Evolutionary conservation across 2,329 filamentous ascomycete species (phyloP), one percentile per base, ranked within the genome.

Genomic region (Sporothrix brunneoviolacea): DNA sequence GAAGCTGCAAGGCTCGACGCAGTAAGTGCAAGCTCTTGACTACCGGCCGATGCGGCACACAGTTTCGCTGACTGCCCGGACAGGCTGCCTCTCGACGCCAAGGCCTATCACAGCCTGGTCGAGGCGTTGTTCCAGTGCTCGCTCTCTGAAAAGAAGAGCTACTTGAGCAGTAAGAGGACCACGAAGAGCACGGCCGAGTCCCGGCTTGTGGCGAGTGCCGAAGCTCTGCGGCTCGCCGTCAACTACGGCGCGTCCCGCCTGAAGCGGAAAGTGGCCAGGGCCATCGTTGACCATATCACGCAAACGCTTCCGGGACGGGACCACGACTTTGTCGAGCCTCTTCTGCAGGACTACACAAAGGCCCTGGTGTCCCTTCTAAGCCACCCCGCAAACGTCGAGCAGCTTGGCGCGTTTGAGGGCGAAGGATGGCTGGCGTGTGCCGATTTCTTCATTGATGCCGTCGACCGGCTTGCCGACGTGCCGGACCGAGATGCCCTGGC

Each of bases 341-440:
- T 98, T 5, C 70, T 83, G 21, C 75, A 82, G 43, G 82, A 93
- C 61, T 95, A 96, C 63, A 76, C 88, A 57, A 95, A 88, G 69
- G 79, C 83, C 18, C 70, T 98, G 57, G 72, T 78, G 4, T 74
- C 78, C 24, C 68, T 96, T 3, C 75, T 97, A 16, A 79, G 82
- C 37, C 80, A 86, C 59, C 80, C 82, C 40, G 77, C 88, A 16
- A 89, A 94, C 64, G 82, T 86, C 24, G 94, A 97, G 66, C 83
- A 90, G 60, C 72, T 97, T 12, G 77, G 81, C 10, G 68, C 72
- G 21, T 66, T 71, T 15, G 65, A 69, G 3, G 71, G 71, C 18
- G 73, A 80, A 13, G 75, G 81, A 51, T 95, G 91, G 90, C 70
- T 80, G 42, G 67, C 70, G 9, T 79, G 84, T 45, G 76, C 86